Conservation (phyloP, 768 basidiomycete genomes). For the Leccinum subgranulosum region DNA sequence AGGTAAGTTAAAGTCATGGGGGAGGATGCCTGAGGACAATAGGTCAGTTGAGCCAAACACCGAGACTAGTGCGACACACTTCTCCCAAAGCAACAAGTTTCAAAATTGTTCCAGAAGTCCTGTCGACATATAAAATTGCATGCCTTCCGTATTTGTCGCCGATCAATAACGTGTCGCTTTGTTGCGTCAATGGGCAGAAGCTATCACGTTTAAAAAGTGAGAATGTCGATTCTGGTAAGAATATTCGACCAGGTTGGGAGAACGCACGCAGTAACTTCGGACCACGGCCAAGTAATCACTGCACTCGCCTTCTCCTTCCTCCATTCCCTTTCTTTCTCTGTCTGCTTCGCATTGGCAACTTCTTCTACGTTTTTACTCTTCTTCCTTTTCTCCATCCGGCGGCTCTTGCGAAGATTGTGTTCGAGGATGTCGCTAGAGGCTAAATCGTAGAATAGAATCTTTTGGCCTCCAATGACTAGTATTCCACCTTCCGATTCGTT, state of each 20-base stretch:
- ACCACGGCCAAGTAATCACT: slow-evolving; percentile 73
- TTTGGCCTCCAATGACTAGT: slow-evolving; percentile 65
- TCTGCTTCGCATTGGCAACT: slow-evolving; percentile 45
- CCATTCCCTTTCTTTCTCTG: slow-evolving; percentile 54
- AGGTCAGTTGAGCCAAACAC: slow-evolving; percentile 7
- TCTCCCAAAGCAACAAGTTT: slow-evolving; percentile 68
- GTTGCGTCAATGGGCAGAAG: slow-evolving; percentile 49
- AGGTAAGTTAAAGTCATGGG: slow-evolving; percentile 72
- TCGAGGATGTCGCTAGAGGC: slow-evolving; percentile 44
- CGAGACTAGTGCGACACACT: slow-evolving; percentile 38
- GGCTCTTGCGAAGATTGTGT: slow-evolving; percentile 54
- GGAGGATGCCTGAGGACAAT: slow-evolving; percentile 55
- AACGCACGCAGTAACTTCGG: slow-evolving; percentile 64
- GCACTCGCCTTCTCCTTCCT: slow-evolving; percentile 54
- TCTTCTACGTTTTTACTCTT: slow-evolving; percentile 43
- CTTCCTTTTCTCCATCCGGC: slow-evolving; percentile 50
- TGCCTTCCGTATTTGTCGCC: slow-evolving; percentile 72
- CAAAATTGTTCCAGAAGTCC: slow-evolving; percentile 36
- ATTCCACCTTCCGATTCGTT: slow-evolving; percentile 58
- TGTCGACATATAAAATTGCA: slow-evolving; percentile 57
- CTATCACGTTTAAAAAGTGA: slow-evolving; percentile 30
- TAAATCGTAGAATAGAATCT: slow-evolving; percentile 61
- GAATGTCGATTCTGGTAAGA: not conserved
- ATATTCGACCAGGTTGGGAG: not conserved
- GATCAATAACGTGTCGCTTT: slow-evolving; percentile 49